A percentile compares a stretch with the other conserved stretches of the same genome.
Evolutionary conservation across 2,329 filamentous ascomycete genomes (phyloP).

Genomic region (Teratosphaeria destructans): DNA sequence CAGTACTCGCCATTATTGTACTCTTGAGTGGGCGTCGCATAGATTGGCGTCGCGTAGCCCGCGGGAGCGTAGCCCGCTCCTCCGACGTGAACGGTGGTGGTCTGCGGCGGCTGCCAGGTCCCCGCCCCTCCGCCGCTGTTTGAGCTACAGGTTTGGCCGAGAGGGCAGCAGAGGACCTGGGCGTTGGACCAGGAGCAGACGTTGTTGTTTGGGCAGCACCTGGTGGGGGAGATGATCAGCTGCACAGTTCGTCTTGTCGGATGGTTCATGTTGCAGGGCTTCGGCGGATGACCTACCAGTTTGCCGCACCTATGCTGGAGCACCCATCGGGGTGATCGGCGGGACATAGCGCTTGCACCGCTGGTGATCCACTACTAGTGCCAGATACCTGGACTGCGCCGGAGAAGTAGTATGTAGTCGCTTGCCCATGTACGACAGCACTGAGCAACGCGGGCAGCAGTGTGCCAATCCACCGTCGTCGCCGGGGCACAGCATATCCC

Average conservation of each 20-base stretch:
- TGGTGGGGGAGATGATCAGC: slow-evolving; percentile 3
- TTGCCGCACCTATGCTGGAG: slow-evolving; percentile 30
- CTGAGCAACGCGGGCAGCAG: not conserved
- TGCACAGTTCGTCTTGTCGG: not conserved
- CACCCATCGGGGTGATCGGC: slow-evolving; percentile 31
- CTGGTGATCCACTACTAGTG: slow-evolving; percentile 18
- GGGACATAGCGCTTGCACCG: slow-evolving; percentile 26
- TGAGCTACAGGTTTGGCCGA: slow-evolving; percentile 18
- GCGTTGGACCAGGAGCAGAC: slow-evolving; percentile 22
- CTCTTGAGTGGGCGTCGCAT: slow-evolving; percentile 8
- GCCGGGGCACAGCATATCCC: not conserved
- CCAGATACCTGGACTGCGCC: slow-evolving; percentile 19
- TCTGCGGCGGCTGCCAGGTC: slow-evolving; percentile 10
- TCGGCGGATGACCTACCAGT: slow-evolving; percentile 27
- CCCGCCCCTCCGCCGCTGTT: slow-evolving; percentile 11
- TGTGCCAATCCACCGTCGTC: not conserved
- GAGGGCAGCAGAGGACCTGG: slow-evolving; percentile 25
- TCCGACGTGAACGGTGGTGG: slow-evolving; percentile 12
- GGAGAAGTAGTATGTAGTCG: slow-evolving; percentile 20
- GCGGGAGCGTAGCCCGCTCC: slow-evolving; percentile 9
- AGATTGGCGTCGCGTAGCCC: slow-evolving; percentile 6
- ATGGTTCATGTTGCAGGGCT: not conserved
- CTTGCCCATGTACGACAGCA: slow-evolving; percentile 6
- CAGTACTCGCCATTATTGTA: slow-evolving; percentile 22
- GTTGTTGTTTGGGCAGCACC: slow-evolving; percentile 25